Evolutionary conservation across 2,329 filamentous ascomycete species (phyloP), one percentile per base, ranked within the genome.

Genomic region (Akanthomyces muscarius): DNA sequence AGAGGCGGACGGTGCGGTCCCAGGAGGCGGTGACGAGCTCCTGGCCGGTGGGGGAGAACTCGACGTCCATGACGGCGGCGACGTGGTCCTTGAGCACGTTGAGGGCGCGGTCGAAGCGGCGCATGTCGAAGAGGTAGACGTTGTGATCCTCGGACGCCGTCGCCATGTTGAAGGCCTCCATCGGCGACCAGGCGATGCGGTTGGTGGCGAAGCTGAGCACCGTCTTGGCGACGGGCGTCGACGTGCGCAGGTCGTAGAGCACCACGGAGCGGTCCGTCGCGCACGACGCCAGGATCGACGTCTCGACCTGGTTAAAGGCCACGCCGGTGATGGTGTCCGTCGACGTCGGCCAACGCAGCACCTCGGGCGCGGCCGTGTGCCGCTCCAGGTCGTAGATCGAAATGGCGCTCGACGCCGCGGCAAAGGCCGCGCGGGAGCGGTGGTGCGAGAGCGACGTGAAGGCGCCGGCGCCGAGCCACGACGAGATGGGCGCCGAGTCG

Each of bases 81-180:
- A 96, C 92, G 72, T 96, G 92, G 69, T 94, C 91, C 75, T 94
- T 95, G 61, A 96, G 82, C 10, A 97, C 87, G 72, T 98, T 97
- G 65, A 96, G 79, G 0, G 94, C 91, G 66, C 92, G 88, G 68
- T 91, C 87, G 74, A 97, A 89, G 73, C 92, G 94, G 69, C 95
- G 86, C 86, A 96, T 96, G 75, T 99, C 95, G 71, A 99, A 99
- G 65, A 97, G 84, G 67, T 81, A 81, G 67, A 90, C 84, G 75
- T 96, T 96, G 78, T 97, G 94, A 72, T 98, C 95, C 80, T 99
- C 95, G 69, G 90, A 96, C 14, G 91, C 95, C 36, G 93, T 87
- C 18, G 92, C 94, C 71, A 98, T 89, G 78, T 98, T 97, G 81
- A 96, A 96, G 8, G 92, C 90, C 75, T 97, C 93, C 89, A 97